Percentiles rank a stretch among this genome's conserved stretches.
Conservation (phyloP, 768 basidiomycete genomes). For the Pisolithus sp. region DNA sequence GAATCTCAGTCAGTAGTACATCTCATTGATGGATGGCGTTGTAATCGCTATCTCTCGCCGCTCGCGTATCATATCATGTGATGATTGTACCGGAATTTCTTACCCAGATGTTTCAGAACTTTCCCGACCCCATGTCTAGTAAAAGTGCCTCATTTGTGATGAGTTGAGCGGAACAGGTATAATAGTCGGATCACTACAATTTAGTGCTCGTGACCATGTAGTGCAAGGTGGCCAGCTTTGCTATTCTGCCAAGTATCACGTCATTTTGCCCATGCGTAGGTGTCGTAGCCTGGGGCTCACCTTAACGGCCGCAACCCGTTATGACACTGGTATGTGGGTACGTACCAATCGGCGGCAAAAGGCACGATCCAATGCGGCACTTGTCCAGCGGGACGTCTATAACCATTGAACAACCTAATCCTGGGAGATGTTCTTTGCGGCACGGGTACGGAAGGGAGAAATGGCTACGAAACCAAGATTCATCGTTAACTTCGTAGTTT, state of each 20-base stretch:
- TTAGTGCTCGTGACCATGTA: slow-evolving; percentile 23
- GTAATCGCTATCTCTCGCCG: too few relatives aligned
- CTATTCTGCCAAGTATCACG: slow-evolving; percentile 64
- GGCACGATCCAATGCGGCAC: slow-evolving; percentile 76
- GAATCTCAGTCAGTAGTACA: neutral
- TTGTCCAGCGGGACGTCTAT: slow-evolving; percentile 67
- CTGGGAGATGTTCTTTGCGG: slow-evolving; percentile 62
- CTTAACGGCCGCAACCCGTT: neutral
- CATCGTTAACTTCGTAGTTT: neutral
- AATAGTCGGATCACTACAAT: slow-evolving; percentile 6
- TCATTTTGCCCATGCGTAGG: slow-evolving; percentile 74
- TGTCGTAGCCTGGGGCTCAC: slow-evolving; percentile 53
- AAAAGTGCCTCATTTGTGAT: slow-evolving; percentile 10
- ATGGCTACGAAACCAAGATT: slow-evolving; percentile 43
- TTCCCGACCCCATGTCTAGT: neutral
- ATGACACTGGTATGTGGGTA: slow-evolving; percentile 10
- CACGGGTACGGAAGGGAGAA: slow-evolving; percentile 77
- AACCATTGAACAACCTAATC: slow-evolving; percentile 86
- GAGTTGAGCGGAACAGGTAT: slow-evolving; percentile 4
- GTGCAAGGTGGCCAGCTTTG: slow-evolving; percentile 73
- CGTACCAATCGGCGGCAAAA: slow-evolving; percentile 70
- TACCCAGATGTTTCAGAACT: too few relatives aligned
- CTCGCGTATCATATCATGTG: too few relatives aligned
- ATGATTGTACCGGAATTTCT: too few relatives aligned
- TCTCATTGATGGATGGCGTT: too few relatives aligned